A percentile compares a stretch with the other conserved stretches of the same genome.
phyloP scores from a whole-genome alignment of 768 basidiomycete species.

The Rhizopogon sp. region DNA sequence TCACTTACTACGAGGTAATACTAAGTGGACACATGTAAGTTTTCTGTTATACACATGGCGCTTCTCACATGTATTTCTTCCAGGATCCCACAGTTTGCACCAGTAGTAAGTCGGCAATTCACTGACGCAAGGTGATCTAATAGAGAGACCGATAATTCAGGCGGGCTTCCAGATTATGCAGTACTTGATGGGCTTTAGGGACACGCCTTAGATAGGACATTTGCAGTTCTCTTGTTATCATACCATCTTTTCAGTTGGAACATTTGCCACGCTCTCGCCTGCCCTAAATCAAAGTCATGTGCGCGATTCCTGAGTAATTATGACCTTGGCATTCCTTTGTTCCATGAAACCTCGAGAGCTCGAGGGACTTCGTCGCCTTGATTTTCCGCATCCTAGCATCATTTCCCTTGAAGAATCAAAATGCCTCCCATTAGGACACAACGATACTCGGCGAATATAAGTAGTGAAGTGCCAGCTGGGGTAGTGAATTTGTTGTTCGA shows the following conservation, averaged over 20 bases:
- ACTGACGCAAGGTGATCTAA: not conserved
- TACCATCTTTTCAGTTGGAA: not conserved
- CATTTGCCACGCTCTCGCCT: not conserved
- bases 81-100: conserved; percentile 57
- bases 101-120: conserved; percentile 36
- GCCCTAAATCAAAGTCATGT: not conserved
- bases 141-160: conserved; percentile 19
- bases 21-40: conserved; percentile 65
- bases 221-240: not conserved
- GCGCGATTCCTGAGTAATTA: not conserved
- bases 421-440: conserved; percentile 2
- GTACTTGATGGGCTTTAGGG: conserved; percentile 55
- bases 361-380: too few relatives aligned
- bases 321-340: too few relatives aligned
- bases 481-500: too few relatives aligned
- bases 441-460: not conserved
- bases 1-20: conserved; percentile 63
- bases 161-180: conserved; percentile 63
- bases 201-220: conserved; percentile 30
- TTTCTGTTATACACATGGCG: not conserved
- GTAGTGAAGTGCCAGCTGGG: too few relatives aligned
- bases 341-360: too few relatives aligned
- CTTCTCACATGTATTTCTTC: not conserved
- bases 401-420: not conserved
- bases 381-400: too few relatives aligned